Evolutionary conservation across 129 eudicot genomes (phyloP).

Genomic region (Tagetes erecta): DNA sequence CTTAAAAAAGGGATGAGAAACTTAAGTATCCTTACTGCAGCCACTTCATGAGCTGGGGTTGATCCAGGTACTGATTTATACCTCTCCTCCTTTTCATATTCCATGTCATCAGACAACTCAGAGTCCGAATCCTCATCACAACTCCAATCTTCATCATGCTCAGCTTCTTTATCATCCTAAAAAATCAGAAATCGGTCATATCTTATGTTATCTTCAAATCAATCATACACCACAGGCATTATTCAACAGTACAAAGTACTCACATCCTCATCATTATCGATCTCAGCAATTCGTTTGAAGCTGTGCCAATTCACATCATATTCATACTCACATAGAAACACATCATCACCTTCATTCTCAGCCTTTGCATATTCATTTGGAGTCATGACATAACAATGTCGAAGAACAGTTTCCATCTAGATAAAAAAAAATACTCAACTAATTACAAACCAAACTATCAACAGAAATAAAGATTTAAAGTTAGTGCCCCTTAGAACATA

Average conservation of each 20-base stretch:
- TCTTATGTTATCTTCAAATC: neutral
- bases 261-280: constrained; percentile 64
- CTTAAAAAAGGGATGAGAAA: neutral
- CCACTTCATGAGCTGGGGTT: constrained; percentile 54
- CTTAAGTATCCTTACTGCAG: constrained; percentile 69
- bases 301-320: constrained; percentile 81
- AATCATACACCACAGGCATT: neutral
- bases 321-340: constrained; percentile 89
- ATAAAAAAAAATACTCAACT: neutral
- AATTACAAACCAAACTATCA: neutral
- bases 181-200: constrained; percentile 28
- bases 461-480: neutral
- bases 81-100: constrained; percentile 57
- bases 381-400: constrained; percentile 81
- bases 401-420: constrained; percentile 84
- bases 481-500: constrained; percentile 6
- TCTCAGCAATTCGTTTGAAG: constrained; percentile 86
- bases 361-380: constrained; percentile 82
- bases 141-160: constrained; percentile 73
- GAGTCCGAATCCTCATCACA: constrained; percentile 51
- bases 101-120: constrained; percentile 63
- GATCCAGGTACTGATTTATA: constrained; percentile 42
- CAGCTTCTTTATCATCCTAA: constrained; percentile 71
- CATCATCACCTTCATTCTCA: constrained; percentile 86
- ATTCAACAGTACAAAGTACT: constrained; percentile 4